A percentile compares a stretch with the other conserved stretches of the same genome.
phyloP scores from a whole-genome alignment of 2,329 filamentous ascomycete species.

The Trichoderma sp. region DNA sequence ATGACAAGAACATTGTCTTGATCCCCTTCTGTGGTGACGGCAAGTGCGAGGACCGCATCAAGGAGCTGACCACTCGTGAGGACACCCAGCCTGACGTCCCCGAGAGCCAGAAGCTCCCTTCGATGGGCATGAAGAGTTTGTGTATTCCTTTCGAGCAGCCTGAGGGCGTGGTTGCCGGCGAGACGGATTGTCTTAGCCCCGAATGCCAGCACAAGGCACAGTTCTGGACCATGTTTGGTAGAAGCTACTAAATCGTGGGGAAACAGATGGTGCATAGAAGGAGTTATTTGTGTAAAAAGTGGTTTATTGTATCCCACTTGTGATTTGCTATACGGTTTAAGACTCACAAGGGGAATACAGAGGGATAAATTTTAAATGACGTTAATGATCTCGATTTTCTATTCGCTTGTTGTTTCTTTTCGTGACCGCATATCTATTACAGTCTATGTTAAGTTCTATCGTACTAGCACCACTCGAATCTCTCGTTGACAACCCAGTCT shows the following conservation, averaged over 20 bases:
- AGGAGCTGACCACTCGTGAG: slow-evolving; percentile 81
- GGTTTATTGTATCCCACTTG: background rate
- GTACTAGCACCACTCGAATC: slow-evolving; percentile 69
- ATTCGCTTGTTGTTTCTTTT: background rate
- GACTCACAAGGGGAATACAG: slow-evolving; percentile 8
- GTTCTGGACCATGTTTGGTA: slow-evolving; percentile 90
- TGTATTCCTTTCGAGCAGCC: slow-evolving; percentile 83
- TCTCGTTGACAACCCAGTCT: slow-evolving; percentile 74
- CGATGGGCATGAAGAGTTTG: slow-evolving; percentile 66
- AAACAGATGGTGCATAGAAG: background rate
- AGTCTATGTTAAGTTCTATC: background rate
- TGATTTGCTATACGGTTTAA: slow-evolving; percentile 3
- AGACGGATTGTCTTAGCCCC: slow-evolving; percentile 90
- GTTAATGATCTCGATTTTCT: slow-evolving; percentile 4
- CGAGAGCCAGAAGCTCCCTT: slow-evolving; percentile 52
- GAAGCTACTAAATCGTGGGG: slow-evolving; percentile 51
- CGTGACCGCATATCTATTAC: background rate
- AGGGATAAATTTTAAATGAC: slow-evolving; percentile 14
- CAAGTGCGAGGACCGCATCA: slow-evolving; percentile 91
- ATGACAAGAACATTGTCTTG: slow-evolving; percentile 86
- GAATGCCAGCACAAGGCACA: slow-evolving; percentile 74
- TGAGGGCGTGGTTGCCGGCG: slow-evolving; percentile 69
- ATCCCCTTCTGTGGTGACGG: slow-evolving; percentile 82
- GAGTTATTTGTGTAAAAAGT: slow-evolving; percentile 6
- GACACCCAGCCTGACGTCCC: slow-evolving; percentile 55